Evolutionary conservation across 176 grass and related monocot genomes (phyloP).

Genomic region (Zizania latifolia): DNA sequence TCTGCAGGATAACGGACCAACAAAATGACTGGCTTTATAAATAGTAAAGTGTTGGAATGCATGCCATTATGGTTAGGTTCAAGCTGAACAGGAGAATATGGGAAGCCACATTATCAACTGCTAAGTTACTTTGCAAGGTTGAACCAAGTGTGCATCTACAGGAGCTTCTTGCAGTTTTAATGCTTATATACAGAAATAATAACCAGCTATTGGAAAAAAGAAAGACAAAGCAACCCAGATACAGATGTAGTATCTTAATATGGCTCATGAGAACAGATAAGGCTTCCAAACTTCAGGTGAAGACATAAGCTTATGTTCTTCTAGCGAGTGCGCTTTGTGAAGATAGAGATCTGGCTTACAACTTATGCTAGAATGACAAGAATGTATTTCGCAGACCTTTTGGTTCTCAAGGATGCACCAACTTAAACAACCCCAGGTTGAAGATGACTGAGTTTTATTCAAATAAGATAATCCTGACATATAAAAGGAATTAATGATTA

Average conservation of each 20-base stretch:
- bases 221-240: slow-evolving; percentile 46
- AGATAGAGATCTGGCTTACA: slow-evolving; percentile 19
- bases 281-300: slow-evolving; percentile 34
- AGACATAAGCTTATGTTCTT: slow-evolving; percentile 14
- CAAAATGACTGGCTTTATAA: not conserved
- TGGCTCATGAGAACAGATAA: slow-evolving; percentile 48
- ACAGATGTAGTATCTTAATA: slow-evolving; percentile 34
- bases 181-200: slow-evolving; percentile 50
- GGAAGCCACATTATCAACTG: slow-evolving; percentile 32
- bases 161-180: slow-evolving; percentile 40
- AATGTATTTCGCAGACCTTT: not conserved
- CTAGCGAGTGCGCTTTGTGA: slow-evolving; percentile 1
- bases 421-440: slow-evolving; percentile 46
- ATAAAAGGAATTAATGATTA: slow-evolving; percentile 11
- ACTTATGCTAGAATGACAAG: not conserved
- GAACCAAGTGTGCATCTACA: slow-evolving; percentile 36
- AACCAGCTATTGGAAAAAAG: slow-evolving; percentile 36
- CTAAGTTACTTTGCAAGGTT: slow-evolving; percentile 43
- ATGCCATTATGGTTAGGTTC: slow-evolving; percentile 27
- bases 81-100: slow-evolving; percentile 38
- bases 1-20: not conserved
- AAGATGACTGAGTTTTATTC: slow-evolving; percentile 42
- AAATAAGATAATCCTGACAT: slow-evolving; percentile 35
- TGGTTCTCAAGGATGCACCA: slow-evolving; percentile 30
- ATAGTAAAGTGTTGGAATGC: not conserved